Evolutionary conservation across 2,329 filamentous ascomycete genomes (phyloP), one percentile per base, ranked within the genome.

Genomic region (Pseudocercospora musae): DNA sequence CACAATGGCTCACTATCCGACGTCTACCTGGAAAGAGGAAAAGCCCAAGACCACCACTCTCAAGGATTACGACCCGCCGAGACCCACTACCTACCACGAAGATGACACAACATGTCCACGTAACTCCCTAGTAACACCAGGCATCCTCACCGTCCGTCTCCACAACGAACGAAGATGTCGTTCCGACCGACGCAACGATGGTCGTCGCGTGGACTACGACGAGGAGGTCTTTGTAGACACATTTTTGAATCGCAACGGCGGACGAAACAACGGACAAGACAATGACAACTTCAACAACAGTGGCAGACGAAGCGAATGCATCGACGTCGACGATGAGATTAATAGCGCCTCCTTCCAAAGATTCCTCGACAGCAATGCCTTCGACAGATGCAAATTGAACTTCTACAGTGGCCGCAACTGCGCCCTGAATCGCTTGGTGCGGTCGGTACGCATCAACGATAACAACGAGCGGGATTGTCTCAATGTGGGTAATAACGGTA

Each of bases 261-360:
- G 29, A 4, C 48, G 25, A 8, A 42, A 42, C 20, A 55, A 55
- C 11, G 49, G 49, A 29, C 29, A 27, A 2, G 23, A 53, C 37
- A 48, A 60, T 25, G 46, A 37, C 27, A 15, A 59, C 40, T 25
- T 21, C 49, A 54, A 54, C 21, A 49, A n/a, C n/a, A n/a, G 37
- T 3, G 49, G 29, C 15, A 54, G 25, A 18, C 58, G 49, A 21
- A 58, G 33, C 55, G n/a, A 48, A 10, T 62, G 60, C 49, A 49
- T 53, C 25, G 53, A 62, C 37, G 31, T 50, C 8, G 48, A 56
- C 23, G 52, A 58, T 15, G 60, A 58, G 8, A 58, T 62, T 25
- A 29, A 20, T 23, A 62, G 60, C 21, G 40, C 52, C 20, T 62
- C 60, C 20, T 58, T 62, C 55, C 37, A 62, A 56, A 54, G 21